Conservation (phyloP, 73 alveolate genomes). For the Blepharisma japonicum region DNA sequence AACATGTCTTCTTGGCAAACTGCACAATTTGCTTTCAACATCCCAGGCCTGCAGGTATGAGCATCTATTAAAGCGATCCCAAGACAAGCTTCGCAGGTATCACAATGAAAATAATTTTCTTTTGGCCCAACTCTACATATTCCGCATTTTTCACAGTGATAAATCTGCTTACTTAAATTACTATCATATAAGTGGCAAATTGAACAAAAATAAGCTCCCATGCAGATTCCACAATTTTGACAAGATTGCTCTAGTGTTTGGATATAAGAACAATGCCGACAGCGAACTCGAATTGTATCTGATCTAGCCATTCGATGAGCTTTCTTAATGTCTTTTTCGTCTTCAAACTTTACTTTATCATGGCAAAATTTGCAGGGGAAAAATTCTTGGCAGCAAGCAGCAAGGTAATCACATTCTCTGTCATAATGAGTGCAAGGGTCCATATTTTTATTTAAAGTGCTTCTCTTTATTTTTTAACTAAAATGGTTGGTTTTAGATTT, state of each 20-base stretch:
- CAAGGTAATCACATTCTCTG: slow-evolving; percentile 56
- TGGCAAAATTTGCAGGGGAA: slow-evolving; percentile 82
- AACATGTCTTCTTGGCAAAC: slow-evolving; percentile 66
- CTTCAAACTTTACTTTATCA: slow-evolving; percentile 60
- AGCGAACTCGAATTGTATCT: slow-evolving; percentile 50
- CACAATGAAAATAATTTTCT: slow-evolving; percentile 68
- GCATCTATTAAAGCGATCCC: slow-evolving; percentile 29
- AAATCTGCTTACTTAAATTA: slow-evolving; percentile 47
- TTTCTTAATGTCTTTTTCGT: slow-evolving; percentile 57
- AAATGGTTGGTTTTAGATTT: no score
- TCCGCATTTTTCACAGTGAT: slow-evolving; percentile 74
- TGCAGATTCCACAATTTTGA: slow-evolving; percentile 45
- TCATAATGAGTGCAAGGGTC: slow-evolving; percentile 61
- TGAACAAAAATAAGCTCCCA: slow-evolving; percentile 67
- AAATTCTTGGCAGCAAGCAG: slow-evolving; percentile 69
- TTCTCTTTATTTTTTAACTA: slow-evolving; percentile 5
- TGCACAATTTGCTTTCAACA: slow-evolving; percentile 58
- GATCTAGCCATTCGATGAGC: slow-evolving; percentile 61
- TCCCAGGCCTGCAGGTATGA: slow-evolving; percentile 53
- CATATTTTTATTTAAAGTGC: neutral
- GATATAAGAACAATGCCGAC: slow-evolving; percentile 48
- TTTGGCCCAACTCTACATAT: slow-evolving; percentile 77
- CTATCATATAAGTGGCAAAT: slow-evolving; percentile 64
- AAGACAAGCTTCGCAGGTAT: slow-evolving; percentile 67
- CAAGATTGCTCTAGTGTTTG: slow-evolving; percentile 50